Percentiles rank a stretch among this genome's conserved stretches.
Evolutionary conservation across 116 monocot genomes (phyloP).

Genomic region (Posidonia oceanica): DNA sequence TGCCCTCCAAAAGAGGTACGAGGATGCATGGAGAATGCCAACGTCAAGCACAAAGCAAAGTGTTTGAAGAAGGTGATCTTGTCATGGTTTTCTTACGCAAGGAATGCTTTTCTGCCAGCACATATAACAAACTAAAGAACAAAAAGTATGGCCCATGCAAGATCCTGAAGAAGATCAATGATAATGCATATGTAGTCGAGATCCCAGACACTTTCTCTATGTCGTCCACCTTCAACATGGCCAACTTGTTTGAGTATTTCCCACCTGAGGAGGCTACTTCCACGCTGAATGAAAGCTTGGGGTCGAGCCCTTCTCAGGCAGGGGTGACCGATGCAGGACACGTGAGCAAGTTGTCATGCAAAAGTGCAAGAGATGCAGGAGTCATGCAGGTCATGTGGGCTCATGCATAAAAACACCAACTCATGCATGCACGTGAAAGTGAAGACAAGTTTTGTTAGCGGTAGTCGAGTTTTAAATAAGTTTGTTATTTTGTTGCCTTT

Average conservation of each 20-base stretch:
- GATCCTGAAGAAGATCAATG: not conserved
- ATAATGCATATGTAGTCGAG: constrained; percentile 2
- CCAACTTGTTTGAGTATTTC: not conserved
- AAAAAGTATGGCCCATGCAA: not conserved
- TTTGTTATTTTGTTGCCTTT: no score
- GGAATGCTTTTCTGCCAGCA: not conserved
- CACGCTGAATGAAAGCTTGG: not conserved
- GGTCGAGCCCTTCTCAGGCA: not conserved
- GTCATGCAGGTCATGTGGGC: no score
- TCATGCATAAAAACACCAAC: no score
- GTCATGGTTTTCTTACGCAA: constrained; percentile 1
- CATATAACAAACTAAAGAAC: not conserved
- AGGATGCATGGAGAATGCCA: no score
- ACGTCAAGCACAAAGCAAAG: not conserved
- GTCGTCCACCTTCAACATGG: not conserved
- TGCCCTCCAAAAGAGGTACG: no score
- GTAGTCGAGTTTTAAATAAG: no score
- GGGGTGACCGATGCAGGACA: not conserved
- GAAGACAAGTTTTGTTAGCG: no score
- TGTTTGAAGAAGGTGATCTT: not conserved
- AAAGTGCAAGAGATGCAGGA: no score
- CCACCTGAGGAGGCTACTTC: no score
- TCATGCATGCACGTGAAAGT: no score
- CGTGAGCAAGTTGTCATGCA: no score
- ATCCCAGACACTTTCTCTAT: not conserved